Evolutionary conservation across 257 asterid genomes (phyloP).

Genomic region (Solanum piurae): DNA sequence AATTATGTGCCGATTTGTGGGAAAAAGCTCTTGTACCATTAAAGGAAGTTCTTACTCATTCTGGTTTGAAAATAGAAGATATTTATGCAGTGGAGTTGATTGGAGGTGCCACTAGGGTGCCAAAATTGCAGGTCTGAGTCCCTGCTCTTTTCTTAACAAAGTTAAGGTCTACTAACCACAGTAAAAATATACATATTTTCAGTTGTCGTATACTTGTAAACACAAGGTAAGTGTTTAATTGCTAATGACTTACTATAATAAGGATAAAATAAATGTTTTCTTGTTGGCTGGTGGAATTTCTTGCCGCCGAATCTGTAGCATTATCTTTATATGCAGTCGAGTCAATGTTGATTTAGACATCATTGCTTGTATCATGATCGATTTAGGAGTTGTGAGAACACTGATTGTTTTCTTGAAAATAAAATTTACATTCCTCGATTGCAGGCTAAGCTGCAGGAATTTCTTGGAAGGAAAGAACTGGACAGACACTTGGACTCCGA

Average conservation of each 20-base stretch:
- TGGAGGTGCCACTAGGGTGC: constrained; percentile 99
- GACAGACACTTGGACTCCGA: constrained; percentile 96
- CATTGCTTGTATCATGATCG: neutral
- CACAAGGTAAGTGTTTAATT: neutral
- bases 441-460: constrained; percentile 94
- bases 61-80: constrained; percentile 70
- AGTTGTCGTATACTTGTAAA: neutral
- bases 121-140: constrained; percentile 78
- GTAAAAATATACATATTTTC: neutral
- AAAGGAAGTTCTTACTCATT: constrained; percentile 59
- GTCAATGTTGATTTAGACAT: neutral
- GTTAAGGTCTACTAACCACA: neutral
- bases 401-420: constrained; percentile 1
- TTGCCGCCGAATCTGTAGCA: neutral
- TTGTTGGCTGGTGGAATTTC: neutral
- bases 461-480: constrained; percentile 89
- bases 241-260: neutral
- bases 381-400: neutral
- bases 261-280: neutral
- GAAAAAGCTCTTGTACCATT: constrained; percentile 80
- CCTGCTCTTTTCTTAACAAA: neutral
- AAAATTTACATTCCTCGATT: neutral
- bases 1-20: constrained; percentile 83
- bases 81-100: constrained; percentile 90
- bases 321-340: neutral